Conservation (phyloP, 768 basidiomycete genomes). For the Nidularia pulvinata region DNA sequence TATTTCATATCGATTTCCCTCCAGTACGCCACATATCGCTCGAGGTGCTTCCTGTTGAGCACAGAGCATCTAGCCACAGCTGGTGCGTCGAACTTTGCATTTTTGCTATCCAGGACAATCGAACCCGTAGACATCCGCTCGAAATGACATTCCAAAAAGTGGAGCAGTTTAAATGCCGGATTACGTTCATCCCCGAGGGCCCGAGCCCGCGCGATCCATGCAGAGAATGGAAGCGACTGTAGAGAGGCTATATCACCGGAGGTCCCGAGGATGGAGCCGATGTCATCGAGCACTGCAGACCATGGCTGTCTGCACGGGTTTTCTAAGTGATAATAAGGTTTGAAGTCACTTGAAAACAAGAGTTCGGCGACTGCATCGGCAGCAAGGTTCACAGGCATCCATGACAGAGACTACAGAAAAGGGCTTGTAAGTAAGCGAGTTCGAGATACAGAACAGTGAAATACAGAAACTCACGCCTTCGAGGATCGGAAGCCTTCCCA, state of each 20-base stretch:
- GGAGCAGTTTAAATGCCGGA: constrained; percentile 20
- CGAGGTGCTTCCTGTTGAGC: too few species aligned
- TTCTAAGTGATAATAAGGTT: constrained; percentile 30
- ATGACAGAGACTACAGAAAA: constrained; percentile 24
- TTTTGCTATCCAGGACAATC: constrained; percentile 15
- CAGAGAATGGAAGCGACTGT: constrained; percentile 17
- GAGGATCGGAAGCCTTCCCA: constrained; percentile 22
- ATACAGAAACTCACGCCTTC: constrained; percentile 20
- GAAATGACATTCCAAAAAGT: constrained; percentile 30
- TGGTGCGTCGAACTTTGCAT: too few species aligned
- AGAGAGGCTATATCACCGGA: constrained; percentile 8
- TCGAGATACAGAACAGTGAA: not conserved
- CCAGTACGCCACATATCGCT: too few species aligned
- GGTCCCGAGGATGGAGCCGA: constrained; percentile 18
- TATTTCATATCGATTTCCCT: too few species aligned
- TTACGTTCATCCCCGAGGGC: constrained; percentile 20
- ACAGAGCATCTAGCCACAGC: too few species aligned
- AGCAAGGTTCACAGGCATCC: constrained; percentile 32
- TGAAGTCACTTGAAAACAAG: constrained; percentile 24
- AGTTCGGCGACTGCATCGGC: constrained; percentile 23
- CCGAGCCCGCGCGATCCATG: constrained; percentile 25
- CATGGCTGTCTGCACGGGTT: constrained; percentile 33
- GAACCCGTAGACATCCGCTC: constrained; percentile 24
- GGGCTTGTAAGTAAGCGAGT: not conserved
- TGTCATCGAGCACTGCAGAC: constrained; percentile 20